phyloP scores from a whole-genome alignment of 306 rosid species.

The Castanopsis chinensis region DNA sequence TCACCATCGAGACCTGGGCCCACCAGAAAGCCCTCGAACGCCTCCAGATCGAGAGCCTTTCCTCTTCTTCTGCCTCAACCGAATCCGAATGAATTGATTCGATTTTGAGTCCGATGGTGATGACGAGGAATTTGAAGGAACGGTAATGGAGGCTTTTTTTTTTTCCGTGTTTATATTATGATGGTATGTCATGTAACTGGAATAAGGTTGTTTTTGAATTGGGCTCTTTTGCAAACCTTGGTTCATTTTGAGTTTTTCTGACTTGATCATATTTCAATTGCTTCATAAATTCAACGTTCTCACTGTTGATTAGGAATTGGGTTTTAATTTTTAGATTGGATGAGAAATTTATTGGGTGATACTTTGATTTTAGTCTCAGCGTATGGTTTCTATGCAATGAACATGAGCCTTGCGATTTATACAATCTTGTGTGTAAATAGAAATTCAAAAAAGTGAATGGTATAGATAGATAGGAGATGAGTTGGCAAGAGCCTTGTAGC shows the following conservation, averaged over 20 bases:
- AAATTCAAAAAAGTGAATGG: too few relatives aligned
- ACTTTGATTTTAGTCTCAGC: neutral
- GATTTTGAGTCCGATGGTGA: neutral
- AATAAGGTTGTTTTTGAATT: constrained; percentile 28
- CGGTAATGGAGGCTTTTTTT: neutral
- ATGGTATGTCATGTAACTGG: constrained; percentile 4
- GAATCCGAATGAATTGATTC: constrained; percentile 41
- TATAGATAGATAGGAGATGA: too few relatives aligned
- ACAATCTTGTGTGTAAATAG: too few relatives aligned
- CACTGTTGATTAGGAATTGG: neutral
- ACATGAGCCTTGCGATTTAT: too few relatives aligned
- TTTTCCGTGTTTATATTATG: constrained; percentile 29
- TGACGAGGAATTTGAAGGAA: neutral
- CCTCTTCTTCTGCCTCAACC: constrained; percentile 35
- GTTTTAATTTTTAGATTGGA: neutral
- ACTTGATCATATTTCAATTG: neutral
- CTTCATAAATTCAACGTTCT: neutral
- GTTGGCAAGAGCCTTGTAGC: too few relatives aligned
- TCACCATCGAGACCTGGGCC: constrained; percentile 98
- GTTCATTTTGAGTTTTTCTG: neutral
- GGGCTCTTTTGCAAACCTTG: constrained; percentile 14
- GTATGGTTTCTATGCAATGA: neutral
- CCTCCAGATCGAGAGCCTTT: constrained; percentile 58
- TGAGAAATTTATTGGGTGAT: neutral
- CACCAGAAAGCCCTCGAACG: constrained; percentile 97